Percentiles rank a stretch among this genome's conserved stretches.
Conservation (phyloP, 75 land plant genomes). For the Picea glauca region DNA sequence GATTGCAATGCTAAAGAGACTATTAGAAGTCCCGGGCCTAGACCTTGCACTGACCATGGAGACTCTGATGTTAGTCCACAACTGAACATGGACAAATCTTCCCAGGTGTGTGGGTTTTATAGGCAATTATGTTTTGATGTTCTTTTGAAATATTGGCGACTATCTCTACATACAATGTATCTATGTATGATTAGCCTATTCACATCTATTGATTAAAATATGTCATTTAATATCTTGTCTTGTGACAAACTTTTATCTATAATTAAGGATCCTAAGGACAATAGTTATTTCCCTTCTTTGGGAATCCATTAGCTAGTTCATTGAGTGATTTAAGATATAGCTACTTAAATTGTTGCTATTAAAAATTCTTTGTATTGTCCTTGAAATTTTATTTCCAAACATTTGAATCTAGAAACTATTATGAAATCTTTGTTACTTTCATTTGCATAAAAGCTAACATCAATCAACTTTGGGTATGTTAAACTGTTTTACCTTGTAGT, state of each 20-base stretch:
- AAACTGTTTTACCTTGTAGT: background rate
- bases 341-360: background rate
- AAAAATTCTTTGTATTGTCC: background rate
- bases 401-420: background rate
- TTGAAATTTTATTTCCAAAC: background rate
- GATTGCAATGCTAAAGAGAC: slow-evolving; percentile 14
- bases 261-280: background rate
- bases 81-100: slow-evolving; percentile 19
- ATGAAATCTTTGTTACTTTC: background rate
- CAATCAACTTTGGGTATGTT: background rate
- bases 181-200: background rate
- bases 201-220: background rate
- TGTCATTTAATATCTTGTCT: background rate
- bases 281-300: background rate
- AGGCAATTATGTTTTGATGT: background rate
- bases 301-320: background rate
- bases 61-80: slow-evolving; percentile 37
- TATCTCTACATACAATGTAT: background rate
- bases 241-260: background rate
- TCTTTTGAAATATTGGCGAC: background rate
- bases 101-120: slow-evolving; percentile 11
- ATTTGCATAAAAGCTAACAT: background rate
- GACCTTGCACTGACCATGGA: slow-evolving; percentile 32
- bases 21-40: slow-evolving; percentile 21
- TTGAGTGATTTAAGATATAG: background rate